A percentile compares a stretch with the other conserved stretches of the same genome.
Conservation (phyloP, 352 stramenopile species). For the Plasmopara viticola region DNA sequence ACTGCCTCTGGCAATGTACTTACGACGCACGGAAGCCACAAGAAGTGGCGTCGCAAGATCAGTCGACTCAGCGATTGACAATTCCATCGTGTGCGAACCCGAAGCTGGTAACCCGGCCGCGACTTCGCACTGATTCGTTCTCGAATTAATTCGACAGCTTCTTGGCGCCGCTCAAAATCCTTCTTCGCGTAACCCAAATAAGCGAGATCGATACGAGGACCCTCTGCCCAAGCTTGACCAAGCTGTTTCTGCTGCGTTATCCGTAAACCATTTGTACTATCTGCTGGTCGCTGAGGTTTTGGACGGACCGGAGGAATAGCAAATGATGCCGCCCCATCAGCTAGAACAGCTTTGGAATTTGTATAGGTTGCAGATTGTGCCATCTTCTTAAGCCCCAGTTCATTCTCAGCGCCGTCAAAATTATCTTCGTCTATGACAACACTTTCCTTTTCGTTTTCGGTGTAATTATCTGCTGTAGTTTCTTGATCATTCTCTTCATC, state of each 20-base stretch:
- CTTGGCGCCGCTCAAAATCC: slow-evolving; percentile 23
- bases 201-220: slow-evolving; percentile 56
- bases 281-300: slow-evolving; percentile 22
- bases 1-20: slow-evolving; percentile 57
- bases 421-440: too few relatives aligned
- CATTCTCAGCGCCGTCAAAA: too few relatives aligned
- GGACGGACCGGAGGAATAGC: slow-evolving; percentile 18
- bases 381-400: too few relatives aligned
- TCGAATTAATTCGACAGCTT: slow-evolving; percentile 49
- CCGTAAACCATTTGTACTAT: slow-evolving; percentile 14
- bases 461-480: too few relatives aligned
- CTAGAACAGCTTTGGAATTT: neutral
- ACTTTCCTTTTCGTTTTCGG: too few relatives aligned
- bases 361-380: too few relatives aligned
- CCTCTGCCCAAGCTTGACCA: slow-evolving; percentile 52
- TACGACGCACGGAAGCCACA: slow-evolving; percentile 58
- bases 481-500: too few relatives aligned
- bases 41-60: slow-evolving; percentile 56
- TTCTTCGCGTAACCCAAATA: slow-evolving; percentile 52
- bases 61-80: slow-evolving; percentile 33
- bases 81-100: slow-evolving; percentile 49
- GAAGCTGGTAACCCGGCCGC: slow-evolving; percentile 34
- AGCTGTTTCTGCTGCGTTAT: slow-evolving; percentile 60
- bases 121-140: slow-evolving; percentile 54
- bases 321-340: slow-evolving; percentile 20